These are phyloP conservation scores for Pythium apleroticum DNA, from an alignment of 352 stramenopile species.

Conservation along the genomic window DNA sequence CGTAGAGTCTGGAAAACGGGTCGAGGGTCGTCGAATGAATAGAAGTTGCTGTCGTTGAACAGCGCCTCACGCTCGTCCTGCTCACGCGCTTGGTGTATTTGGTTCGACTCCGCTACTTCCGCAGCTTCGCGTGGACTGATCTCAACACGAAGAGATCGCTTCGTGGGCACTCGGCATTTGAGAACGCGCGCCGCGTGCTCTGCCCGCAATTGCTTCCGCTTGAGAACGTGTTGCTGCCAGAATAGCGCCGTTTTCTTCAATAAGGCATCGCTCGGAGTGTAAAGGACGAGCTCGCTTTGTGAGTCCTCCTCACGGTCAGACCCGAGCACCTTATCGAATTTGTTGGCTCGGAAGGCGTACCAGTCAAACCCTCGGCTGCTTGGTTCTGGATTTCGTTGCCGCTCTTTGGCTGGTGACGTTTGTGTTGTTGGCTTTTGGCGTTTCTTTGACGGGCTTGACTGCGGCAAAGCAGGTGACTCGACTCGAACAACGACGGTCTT, in stretches of 20 bases:
- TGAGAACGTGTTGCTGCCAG: slow-evolving; percentile 38
- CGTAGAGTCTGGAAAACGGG: slow-evolving; percentile 31
- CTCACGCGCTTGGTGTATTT: slow-evolving; percentile 17
- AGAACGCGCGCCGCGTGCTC: slow-evolving; percentile 15
- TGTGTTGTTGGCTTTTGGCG: background rate
- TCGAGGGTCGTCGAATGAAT: slow-evolving; percentile 29
- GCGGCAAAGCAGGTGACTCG: background rate
- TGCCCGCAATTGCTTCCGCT: slow-evolving; percentile 25
- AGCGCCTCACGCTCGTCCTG: slow-evolving; percentile 23
- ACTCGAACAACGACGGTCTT: background rate
- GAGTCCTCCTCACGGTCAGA: background rate
- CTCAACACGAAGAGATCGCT: slow-evolving; percentile 29
- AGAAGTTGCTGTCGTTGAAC: slow-evolving; percentile 33
- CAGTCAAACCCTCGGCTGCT: slow-evolving; percentile 27
- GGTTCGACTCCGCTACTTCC: slow-evolving; percentile 12
- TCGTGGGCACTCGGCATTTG: slow-evolving; percentile 30
- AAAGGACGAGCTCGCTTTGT: slow-evolving; percentile 43
- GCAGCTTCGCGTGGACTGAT: slow-evolving; percentile 18
- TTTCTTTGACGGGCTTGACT: background rate
- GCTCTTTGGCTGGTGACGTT: background rate
- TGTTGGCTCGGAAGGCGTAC: slow-evolving; percentile 31
- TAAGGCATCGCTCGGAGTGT: slow-evolving; percentile 43
- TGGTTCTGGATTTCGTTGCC: background rate
- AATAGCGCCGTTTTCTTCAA: slow-evolving; percentile 47
- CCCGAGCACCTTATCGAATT: slow-evolving; percentile 16